A percentile compares a stretch with the other conserved stretches of the same genome.
phyloP scores from a whole-genome alignment of 179 eudicot species.

The Heliamphora pulchella region DNA sequence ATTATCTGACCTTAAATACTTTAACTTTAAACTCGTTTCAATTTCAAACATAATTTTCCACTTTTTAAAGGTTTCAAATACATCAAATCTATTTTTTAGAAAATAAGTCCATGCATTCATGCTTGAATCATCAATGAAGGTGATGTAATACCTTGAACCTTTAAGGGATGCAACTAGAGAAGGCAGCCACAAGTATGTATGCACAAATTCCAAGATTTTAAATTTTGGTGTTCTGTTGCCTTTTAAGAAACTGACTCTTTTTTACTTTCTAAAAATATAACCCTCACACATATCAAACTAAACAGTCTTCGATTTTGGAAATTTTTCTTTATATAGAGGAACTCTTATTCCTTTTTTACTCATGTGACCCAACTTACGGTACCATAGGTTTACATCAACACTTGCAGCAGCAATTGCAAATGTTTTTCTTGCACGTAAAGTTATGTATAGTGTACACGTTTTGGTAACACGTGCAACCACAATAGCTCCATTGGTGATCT shows the following conservation, averaged over 20 bases:
- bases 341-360: neutral
- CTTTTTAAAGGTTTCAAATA: neutral
- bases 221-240: neutral
- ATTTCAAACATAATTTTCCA: neutral
- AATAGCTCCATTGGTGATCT: no score
- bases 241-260: slow-evolving; percentile 1
- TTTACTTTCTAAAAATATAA: neutral
- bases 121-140: neutral
- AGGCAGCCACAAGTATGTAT: slow-evolving; percentile 4
- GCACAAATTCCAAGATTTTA: slow-evolving; percentile 4
- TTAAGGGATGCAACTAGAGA: neutral
- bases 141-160: neutral
- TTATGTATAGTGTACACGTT: no score
- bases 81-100: slow-evolving; percentile 8
- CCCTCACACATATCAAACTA: neutral
- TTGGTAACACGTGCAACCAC: no score
- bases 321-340: neutral
- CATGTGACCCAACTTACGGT: no score
- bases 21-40: neutral
- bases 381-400: no score
- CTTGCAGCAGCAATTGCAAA: no score
- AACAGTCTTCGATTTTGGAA: neutral
- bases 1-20: neutral
- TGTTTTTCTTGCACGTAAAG: no score
- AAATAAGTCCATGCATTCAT: slow-evolving; percentile 16